Evolutionary conservation across 495 filamentous ascomycete species (phyloP).

Genomic region (Elasticomyces elasticus): DNA sequence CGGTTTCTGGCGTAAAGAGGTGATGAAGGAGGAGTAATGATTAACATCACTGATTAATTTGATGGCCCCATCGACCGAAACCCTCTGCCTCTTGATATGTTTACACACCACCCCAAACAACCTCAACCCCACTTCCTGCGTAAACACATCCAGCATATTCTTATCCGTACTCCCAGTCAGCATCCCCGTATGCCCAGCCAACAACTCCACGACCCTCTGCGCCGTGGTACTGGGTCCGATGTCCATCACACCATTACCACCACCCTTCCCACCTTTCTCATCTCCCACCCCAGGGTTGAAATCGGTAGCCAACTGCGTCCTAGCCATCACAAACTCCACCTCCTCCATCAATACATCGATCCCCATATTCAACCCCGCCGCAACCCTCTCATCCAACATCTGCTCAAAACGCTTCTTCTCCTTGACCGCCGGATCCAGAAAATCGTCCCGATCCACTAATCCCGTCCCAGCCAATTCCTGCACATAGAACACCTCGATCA

Average conservation of each 20-base stretch:
- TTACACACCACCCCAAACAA: slow-evolving; percentile 88
- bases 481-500: slow-evolving; percentile 98
- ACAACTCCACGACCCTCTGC: slow-evolving; percentile 66
- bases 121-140: slow-evolving; percentile 90
- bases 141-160: slow-evolving; percentile 95
- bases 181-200: slow-evolving; percentile 82
- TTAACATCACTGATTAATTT: slow-evolving; percentile 95
- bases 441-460: slow-evolving; percentile 86
- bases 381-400: slow-evolving; percentile 95
- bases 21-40: slow-evolving; percentile 76
- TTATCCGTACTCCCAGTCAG: slow-evolving; percentile 89
- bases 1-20: slow-evolving; percentile 68
- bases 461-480: slow-evolving; percentile 77
- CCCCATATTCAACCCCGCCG: slow-evolving; percentile 89
- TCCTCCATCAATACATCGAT: slow-evolving; percentile 98
- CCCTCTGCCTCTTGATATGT: slow-evolving; percentile 89
- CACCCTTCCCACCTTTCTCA: too few relatives aligned
- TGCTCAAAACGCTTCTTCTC: slow-evolving; percentile 99
- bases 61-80: slow-evolving; percentile 81
- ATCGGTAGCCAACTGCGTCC: slow-evolving; percentile 73
- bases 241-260: slow-evolving; percentile 42
- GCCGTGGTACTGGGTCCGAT: slow-evolving; percentile 76
- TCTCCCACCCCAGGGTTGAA: slow-evolving; percentile 83
- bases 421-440: slow-evolving; percentile 77
- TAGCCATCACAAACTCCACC: slow-evolving; percentile 89